Conservation (phyloP, 1,284 basidiomycete species). For the Malassezia sympodialis region DNA sequence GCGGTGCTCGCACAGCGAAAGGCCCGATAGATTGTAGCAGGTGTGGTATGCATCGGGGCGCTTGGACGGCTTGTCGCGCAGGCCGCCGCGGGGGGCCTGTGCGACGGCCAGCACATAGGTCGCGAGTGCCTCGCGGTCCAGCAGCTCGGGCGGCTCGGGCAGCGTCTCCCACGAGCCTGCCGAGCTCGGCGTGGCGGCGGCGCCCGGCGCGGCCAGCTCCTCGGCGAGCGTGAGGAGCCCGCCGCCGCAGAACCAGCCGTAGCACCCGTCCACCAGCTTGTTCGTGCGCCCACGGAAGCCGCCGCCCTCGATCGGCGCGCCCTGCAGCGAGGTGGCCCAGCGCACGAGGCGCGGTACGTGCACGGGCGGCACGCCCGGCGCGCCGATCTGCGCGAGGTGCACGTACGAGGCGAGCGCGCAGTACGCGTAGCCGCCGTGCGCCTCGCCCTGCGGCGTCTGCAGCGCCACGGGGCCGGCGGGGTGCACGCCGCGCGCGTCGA, state of each 20-base stretch:
- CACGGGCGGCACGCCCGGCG: slow-evolving; percentile 50
- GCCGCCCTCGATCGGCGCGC: slow-evolving; percentile 68
- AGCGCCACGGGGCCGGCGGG: slow-evolving; percentile 16
- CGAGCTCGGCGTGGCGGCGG: not conserved
- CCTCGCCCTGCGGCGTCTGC: slow-evolving; percentile 67
- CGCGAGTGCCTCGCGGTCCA: slow-evolving; percentile 59
- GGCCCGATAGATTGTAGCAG: slow-evolving; percentile 45
- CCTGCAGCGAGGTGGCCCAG: slow-evolving; percentile 83
- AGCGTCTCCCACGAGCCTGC: slow-evolving; percentile 4
- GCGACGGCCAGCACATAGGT: slow-evolving; percentile 77
- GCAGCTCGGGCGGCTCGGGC: slow-evolving; percentile 19
- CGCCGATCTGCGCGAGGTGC: slow-evolving; percentile 57
- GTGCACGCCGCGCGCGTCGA: slow-evolving; percentile 8
- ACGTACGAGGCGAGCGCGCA: slow-evolving; percentile 79
- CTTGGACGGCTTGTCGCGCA: slow-evolving; percentile 93
- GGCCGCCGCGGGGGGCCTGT: slow-evolving; percentile 61
- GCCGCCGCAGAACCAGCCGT: slow-evolving; percentile 88
- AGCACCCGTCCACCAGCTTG: slow-evolving; percentile 97
- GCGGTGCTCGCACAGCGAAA: slow-evolving; percentile 36
- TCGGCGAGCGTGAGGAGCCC: slow-evolving; percentile 75
- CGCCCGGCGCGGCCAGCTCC: slow-evolving; percentile 48
- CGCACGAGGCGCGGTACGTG: slow-evolving; percentile 60
- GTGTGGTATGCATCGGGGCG: slow-evolving; percentile 50
- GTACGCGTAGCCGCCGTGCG: slow-evolving; percentile 94
- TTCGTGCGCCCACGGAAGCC: slow-evolving; percentile 90